phyloP scores from a whole-genome alignment of 2,329 filamentous ascomycete species.

The Trichoderma sp. region DNA sequence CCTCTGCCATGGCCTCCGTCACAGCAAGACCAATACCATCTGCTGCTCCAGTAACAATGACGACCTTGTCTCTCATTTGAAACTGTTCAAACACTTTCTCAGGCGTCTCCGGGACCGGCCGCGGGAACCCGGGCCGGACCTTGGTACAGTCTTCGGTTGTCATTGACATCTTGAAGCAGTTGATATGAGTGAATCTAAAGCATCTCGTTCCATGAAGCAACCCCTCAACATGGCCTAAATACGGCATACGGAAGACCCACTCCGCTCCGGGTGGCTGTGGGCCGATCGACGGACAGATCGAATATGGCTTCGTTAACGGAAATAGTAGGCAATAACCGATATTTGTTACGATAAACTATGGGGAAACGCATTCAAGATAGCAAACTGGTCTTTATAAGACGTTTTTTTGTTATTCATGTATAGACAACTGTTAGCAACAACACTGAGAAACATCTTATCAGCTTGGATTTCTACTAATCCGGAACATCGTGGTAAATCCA shows the following conservation, averaged over 20 bases:
- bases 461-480: too few relatives aligned
- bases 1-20: background rate
- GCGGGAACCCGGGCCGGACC: slow-evolving; percentile 1
- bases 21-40: slow-evolving; percentile 10
- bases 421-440: background rate
- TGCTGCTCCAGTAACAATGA: background rate
- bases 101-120: background rate
- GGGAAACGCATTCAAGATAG: background rate
- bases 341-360: background rate
- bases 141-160: slow-evolving; percentile 5
- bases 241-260: background rate
- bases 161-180: background rate
- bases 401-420: background rate
- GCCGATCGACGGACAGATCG: background rate
- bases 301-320: background rate
- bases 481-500: background rate
- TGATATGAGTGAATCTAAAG: background rate
- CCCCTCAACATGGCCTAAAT: background rate
- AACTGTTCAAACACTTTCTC: slow-evolving; percentile 11
- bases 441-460: too few relatives aligned
- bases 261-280: background rate
- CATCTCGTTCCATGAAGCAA: background rate
- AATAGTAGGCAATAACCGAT: background rate
- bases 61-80: slow-evolving; percentile 8
- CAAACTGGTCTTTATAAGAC: background rate